These are phyloP conservation scores for Fusarium guadeloupense DNA, from an alignment of 2,329 filamentous ascomycete genomes.

Conservation along the genomic window DNA sequence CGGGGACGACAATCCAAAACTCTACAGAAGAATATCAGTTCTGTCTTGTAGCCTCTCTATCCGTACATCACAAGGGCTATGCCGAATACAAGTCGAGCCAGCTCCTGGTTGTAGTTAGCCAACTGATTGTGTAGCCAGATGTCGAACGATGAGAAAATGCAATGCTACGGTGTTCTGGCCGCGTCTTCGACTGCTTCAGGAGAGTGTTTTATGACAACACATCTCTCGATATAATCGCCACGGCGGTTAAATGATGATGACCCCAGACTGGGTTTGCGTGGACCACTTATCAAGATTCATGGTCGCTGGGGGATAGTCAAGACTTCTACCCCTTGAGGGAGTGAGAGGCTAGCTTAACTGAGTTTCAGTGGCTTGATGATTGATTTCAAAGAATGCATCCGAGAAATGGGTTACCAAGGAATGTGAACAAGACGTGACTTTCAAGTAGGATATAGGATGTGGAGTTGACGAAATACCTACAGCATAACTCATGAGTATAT, in stretches of 20 bases:
- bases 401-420: neutral
- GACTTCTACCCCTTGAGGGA: neutral
- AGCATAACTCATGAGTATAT: no score
- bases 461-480: no score
- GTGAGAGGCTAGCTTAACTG: neutral
- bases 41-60: neutral
- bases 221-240: slow-evolving; percentile 13
- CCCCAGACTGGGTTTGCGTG: slow-evolving; percentile 18
- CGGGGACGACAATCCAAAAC: slow-evolving; percentile 14
- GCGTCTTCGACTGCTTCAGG: neutral
- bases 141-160: neutral
- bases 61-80: slow-evolving; percentile 3
- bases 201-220: slow-evolving; percentile 12
- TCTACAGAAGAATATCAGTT: slow-evolving; percentile 10
- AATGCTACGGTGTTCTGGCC: neutral
- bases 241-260: slow-evolving; percentile 15
- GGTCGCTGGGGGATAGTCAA: neutral
- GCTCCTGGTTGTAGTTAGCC: neutral
- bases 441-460: no score
- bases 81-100: slow-evolving; percentile 11
- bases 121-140: slow-evolving; percentile 6
- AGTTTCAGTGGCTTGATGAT: slow-evolving; percentile 21
- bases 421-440: neutral
- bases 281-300: slow-evolving; percentile 31
- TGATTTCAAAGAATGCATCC: neutral